Conservation (phyloP, 257 asterid genomes). For the Solanum etuberosum region DNA sequence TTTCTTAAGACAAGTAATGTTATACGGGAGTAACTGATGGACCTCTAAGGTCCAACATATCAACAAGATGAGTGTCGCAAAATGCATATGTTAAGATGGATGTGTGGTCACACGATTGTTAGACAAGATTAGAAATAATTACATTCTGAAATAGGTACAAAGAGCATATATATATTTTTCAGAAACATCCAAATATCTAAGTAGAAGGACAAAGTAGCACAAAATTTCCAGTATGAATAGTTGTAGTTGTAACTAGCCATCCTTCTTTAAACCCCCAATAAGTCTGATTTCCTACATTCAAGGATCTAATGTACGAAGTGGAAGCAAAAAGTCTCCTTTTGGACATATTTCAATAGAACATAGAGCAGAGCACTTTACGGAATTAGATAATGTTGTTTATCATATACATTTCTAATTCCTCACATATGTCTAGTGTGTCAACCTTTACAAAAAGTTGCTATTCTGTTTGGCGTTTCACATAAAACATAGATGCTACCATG, state of each 20-base stretch:
- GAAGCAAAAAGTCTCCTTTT: not conserved
- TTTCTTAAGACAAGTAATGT: not conserved
- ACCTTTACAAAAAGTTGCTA: not conserved
- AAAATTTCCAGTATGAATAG: not conserved
- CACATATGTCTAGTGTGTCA: not conserved
- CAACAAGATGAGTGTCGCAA: not conserved
- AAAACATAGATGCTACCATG: not conserved
- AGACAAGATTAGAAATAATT: not conserved
- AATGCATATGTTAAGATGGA: not conserved
- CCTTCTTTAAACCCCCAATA: not conserved
- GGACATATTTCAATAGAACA: not conserved
- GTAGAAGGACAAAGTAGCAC: not conserved
- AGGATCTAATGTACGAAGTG: not conserved
- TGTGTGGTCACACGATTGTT: not conserved
- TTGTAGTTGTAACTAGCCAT: not conserved
- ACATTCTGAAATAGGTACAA: not conserved
- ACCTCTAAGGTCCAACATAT: not conserved
- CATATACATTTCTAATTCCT: not conserved
- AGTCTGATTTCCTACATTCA: not conserved
- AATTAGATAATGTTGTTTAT: not conserved
- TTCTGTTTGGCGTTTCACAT: not conserved
- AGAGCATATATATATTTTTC: not conserved
- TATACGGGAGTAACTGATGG: not conserved
- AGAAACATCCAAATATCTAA: not conserved
- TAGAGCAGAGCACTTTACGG: not conserved